Base-by-base conservation (phyloP, 495 filamentous ascomycete genomes). In the Xylaria nigripes region DNA sequence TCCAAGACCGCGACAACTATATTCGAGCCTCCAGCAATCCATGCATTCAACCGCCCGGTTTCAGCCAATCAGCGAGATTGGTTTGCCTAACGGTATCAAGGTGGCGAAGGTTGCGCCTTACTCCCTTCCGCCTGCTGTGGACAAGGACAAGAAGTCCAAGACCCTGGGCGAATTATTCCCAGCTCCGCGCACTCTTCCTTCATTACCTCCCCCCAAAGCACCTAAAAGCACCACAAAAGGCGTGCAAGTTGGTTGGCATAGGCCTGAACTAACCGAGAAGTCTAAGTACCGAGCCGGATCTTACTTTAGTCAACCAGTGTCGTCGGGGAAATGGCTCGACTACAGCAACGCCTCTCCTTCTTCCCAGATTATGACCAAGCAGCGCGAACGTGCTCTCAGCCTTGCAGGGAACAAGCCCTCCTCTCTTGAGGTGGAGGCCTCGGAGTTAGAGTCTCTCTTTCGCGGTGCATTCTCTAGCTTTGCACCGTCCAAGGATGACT, bases 381-480 rank as follows among this genome's bases (percentile, higher is more conserved):
- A 86, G 61, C 75, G 85, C 44, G 86, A 89, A 58, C 78, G 86
- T 25, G 83, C 84, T 5, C 73, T 87, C 49, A 90, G 86, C 60
- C 70, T 83, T 54, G 82, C 81, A 9, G 84, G 85, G 38, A 65
- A 72, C 41, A 82, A 82, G 50, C 75, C 76, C 15, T 75, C 79
- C 0, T 66, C 73, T 1, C 68, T 63, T 3, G 78, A 81, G 47
- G 71, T 81, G 1, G 73, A 81, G 48, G 74, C 81, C 58, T 77
- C 79, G 19, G 84, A 85, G 66, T 75, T 86, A 62, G 86, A 89
- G 25, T 80, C 87, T 3, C 71, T 90, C 23, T 87, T 94, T 57
- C 79, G 88, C 40, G 83, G 87, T 46, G 88, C 85, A 6, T 95
- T 90, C 65, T 94, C 89, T 0, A 87, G 86, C 54, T 95, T 95